Conservation (phyloP, 164 flowering plant species). For the Litsea cubeba region DNA sequence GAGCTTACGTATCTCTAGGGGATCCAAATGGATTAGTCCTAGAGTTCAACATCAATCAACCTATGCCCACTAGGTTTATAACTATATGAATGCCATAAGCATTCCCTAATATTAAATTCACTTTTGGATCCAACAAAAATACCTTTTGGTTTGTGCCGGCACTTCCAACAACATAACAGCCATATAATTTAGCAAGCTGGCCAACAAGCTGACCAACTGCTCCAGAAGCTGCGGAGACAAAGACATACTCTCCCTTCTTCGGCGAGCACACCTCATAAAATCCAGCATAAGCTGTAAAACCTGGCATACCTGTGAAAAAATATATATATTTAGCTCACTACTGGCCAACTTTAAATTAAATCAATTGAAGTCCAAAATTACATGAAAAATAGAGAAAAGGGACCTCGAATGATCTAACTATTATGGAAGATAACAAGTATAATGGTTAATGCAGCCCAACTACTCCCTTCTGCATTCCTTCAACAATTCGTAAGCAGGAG, state of each 20-base stretch:
- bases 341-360: background rate
- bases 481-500: background rate
- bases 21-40: background rate
- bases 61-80: background rate
- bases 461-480: background rate
- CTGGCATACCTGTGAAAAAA: slow-evolving; percentile 36
- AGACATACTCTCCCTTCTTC: slow-evolving; percentile 57
- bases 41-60: background rate
- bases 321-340: background rate
- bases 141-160: slow-evolving; percentile 62
- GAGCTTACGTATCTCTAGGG: too few species aligned
- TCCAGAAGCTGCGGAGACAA: slow-evolving; percentile 75
- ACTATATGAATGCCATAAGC: background rate
- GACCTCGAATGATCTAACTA: background rate
- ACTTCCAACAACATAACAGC: slow-evolving; percentile 85
- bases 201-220: slow-evolving; percentile 90
- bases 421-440: background rate
- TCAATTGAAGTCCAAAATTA: background rate
- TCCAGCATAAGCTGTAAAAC: slow-evolving; percentile 82
- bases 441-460: background rate
- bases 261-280: slow-evolving; percentile 68
- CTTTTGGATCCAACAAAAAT: background rate
- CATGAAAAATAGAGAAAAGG: background rate
- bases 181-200: slow-evolving; percentile 70
- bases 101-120: background rate